Conservation (phyloP, 495 filamentous ascomycete species). For the Ramalina peruviana region DNA sequence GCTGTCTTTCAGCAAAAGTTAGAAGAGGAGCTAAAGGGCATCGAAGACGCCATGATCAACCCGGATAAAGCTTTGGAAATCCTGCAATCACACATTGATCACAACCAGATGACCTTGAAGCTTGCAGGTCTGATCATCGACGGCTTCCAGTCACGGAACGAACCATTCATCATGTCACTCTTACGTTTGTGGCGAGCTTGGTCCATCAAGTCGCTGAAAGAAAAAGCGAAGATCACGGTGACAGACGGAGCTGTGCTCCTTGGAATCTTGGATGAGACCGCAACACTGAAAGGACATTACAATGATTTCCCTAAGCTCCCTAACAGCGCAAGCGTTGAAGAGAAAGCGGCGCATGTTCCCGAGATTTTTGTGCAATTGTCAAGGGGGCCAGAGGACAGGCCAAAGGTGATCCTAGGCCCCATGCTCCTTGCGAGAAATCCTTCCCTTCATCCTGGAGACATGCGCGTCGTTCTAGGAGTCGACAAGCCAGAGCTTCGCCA, state of each 20-base stretch:
- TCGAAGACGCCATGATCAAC: conserved; percentile 54
- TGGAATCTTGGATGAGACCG: conserved; percentile 81
- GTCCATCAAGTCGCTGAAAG: conserved; percentile 75
- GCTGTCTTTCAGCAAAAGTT: conserved; percentile 54
- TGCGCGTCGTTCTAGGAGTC: conserved; percentile 77
- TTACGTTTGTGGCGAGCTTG: conserved; percentile 66
- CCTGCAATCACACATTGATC: conserved; percentile 65
- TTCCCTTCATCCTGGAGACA: conserved; percentile 85
- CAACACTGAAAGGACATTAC: conserved; percentile 55
- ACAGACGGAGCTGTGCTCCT: conserved; percentile 74
- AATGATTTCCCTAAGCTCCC: conserved; percentile 8
- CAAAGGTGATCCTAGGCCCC: conserved; percentile 56
- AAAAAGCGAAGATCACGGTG: conserved; percentile 78
- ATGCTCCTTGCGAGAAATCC: conserved; percentile 87
- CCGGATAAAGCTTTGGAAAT: conserved; percentile 45
- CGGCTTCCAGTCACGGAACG: conserved; percentile 61
- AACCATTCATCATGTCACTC: conserved; percentile 72
- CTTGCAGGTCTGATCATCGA: conserved; percentile 61
- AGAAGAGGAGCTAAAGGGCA: conserved; percentile 43
- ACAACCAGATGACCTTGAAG: conserved; percentile 62
- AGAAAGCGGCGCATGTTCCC: conserved; percentile 42
- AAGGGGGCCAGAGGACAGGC: conserved; percentile 33
- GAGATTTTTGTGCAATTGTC: conserved; percentile 81
- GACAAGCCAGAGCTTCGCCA: conserved; percentile 58
- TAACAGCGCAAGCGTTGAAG: conserved; percentile 15